phyloP scores from a whole-genome alignment of 1,284 basidiomycete species.

The Sphaerobolus stellatus region DNA sequence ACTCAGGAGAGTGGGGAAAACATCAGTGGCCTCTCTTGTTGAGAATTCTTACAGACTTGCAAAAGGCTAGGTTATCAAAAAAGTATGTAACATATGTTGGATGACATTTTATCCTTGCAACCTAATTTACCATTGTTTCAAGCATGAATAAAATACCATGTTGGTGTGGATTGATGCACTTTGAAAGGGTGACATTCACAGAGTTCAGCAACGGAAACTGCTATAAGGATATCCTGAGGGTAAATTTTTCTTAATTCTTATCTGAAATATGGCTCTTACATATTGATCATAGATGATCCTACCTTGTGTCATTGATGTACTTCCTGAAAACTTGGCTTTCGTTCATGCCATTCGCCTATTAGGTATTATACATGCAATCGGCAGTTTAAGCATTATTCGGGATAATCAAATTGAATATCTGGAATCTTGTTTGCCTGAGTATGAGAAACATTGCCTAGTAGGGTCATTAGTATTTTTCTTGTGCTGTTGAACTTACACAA shows the following conservation, averaged over 20 bases:
- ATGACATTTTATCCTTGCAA: too few species aligned
- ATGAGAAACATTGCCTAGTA: background rate
- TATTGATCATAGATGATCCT: background rate
- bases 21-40: background rate
- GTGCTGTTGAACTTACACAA: too few species aligned
- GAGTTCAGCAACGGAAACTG: background rate
- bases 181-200: background rate
- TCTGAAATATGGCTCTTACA: background rate
- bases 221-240: background rate
- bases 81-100: background rate
- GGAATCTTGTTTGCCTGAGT: background rate
- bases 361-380: background rate
- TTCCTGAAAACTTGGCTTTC: background rate
- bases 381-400: background rate
- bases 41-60: background rate
- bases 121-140: background rate
- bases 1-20: background rate
- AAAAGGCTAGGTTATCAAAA: background rate
- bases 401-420: background rate
- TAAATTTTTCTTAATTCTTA: background rate
- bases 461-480: background rate
- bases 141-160: background rate
- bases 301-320: background rate
- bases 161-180: background rate
- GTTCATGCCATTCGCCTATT: background rate